Evolutionary conservation across 2,329 filamentous ascomycete species (phyloP), one percentile per base, ranked within the genome.

Genomic region (Fusarium sp.): DNA sequence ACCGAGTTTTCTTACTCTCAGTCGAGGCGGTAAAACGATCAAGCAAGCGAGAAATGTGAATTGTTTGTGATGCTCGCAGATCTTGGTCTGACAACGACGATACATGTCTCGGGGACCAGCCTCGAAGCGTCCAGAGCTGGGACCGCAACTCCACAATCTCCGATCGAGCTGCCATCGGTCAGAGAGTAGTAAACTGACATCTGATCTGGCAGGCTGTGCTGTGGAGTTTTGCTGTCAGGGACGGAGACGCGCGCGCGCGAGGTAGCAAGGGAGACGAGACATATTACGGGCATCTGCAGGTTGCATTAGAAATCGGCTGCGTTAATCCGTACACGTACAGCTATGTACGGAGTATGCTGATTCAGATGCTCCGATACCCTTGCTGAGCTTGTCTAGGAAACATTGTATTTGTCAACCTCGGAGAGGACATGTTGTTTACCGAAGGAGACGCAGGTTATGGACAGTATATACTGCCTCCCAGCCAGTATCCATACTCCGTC

Each of bases 51-150:
- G 72, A 50, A 64, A 66, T 72, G 68, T 72, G 64, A 69, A 63
- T 32, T 74, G 72, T 66, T 56, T 74, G 64, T 72, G 68, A 64
- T 48, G 25, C 32, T 27, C 34, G 60, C 37, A 64, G 68, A 74
- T 66, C 68, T 65, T 68, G 64, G 60, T 60, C 64, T 74, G 50
- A 50, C 68, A 66, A 23, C 23, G 48, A 64, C 50, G 25, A 69
- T 52, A 37, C 39, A n/a, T 61, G 58, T 61, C 58, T 61, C 58
- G 58, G 35, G 64, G 73, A 73, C 56, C 73, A 68, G 37, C 64
- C 11, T n/a, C 23, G 27, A 56, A 56, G 61, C 34, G 18, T 37
- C 32, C 34, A 50, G 45, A 50, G 23, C 39, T 43, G n/a, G 39
- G 20, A 43, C 10, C 39, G 10, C 41, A 48, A 27, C 45, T 50